Evolutionary conservation across 2,329 filamentous ascomycete genomes (phyloP), one percentile per base, ranked within the genome.

Genomic region (Clonostachys sp.): DNA sequence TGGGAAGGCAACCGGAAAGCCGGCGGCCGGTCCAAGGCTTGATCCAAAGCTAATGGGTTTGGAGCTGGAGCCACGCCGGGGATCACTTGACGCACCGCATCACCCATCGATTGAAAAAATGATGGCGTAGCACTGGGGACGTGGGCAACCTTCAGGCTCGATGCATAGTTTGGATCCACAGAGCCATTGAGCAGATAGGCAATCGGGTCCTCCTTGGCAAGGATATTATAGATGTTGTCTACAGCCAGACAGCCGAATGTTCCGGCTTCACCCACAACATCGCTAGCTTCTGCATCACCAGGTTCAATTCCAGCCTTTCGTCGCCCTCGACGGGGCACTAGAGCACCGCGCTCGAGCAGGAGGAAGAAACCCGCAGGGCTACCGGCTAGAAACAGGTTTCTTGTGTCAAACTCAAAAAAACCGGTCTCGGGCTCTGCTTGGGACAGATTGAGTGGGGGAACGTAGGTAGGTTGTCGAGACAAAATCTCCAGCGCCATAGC

Each of bases 201-300:
- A 48, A 99, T 95, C 3, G 94, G 80, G 56, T 83, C 81, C 55
- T 83, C 78, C 51, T 75, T 77, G 38, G 80, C 72, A 61, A 97
- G 81, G 53, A 99, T 80, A 59, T 99, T 99, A 74, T 97, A 99
- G 48, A 99, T 80, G 62, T 97, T 99, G 68, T 97, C 90, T 2
- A 97, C 87, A 1, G 92, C 89, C 30, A 97, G 73, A 63, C 94
- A 97, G 16, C 94, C 94, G 63, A 95, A 96, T 6, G 75, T 81
- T 33, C 89, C 91, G 16, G 77, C 77, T 39, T 90, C 81, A n/a
- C 87, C 88, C n/a, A 86, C 86, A 34, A 97, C 79, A 7, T 74
- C 70, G 35, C 65, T 64, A 6, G 76, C 75, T 13, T 75, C 67
- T 17, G 68, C 66, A 53, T 90, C 85, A 16, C 77, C 78, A 1